These are phyloP conservation scores for Cyclocybe cylindracea DNA, from an alignment of 768 basidiomycete species.

Conservation along the genomic window DNA sequence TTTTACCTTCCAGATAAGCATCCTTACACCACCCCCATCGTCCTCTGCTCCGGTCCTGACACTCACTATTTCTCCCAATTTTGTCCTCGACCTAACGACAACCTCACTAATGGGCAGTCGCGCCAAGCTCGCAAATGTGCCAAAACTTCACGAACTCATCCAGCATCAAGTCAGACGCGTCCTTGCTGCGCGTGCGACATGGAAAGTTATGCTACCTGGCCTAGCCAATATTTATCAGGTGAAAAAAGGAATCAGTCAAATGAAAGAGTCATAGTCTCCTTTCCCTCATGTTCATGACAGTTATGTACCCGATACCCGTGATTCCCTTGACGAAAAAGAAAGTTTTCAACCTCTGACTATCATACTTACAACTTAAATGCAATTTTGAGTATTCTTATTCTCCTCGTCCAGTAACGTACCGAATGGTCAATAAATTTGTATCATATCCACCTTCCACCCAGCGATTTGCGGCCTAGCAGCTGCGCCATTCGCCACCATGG, in stretches of 20 bases:
- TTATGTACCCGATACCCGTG: neutral
- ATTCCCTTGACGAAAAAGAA: neutral
- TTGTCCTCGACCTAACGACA: conserved; percentile 83
- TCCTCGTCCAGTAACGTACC: too few relatives aligned
- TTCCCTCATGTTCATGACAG: conserved; percentile 7
- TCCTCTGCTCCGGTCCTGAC: conserved; percentile 63
- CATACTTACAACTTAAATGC: neutral
- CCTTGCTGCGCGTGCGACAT: conserved; percentile 58
- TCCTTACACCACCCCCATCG: conserved; percentile 61
- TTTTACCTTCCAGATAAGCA: conserved; percentile 47
- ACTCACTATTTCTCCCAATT: conserved; percentile 80
- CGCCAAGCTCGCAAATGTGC: conserved; percentile 95
- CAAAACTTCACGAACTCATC: conserved; percentile 97
- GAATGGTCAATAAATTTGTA: neutral
- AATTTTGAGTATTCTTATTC: too few relatives aligned
- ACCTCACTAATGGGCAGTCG: conserved; percentile 93
- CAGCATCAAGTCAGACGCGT: conserved; percentile 77
- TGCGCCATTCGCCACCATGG: too few relatives aligned
- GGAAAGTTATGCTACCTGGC: conserved; percentile 68
- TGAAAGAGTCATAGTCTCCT: conserved; percentile 23
- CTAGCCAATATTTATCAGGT: conserved; percentile 41
- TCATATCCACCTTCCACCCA: neutral
- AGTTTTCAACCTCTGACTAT: conserved; percentile 8
- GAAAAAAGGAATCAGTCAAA: conserved; percentile 36
- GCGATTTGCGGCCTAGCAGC: neutral